phyloP scores from a whole-genome alignment of 2,329 filamentous ascomycete genomes.

The Aureobasidium sp. region DNA sequence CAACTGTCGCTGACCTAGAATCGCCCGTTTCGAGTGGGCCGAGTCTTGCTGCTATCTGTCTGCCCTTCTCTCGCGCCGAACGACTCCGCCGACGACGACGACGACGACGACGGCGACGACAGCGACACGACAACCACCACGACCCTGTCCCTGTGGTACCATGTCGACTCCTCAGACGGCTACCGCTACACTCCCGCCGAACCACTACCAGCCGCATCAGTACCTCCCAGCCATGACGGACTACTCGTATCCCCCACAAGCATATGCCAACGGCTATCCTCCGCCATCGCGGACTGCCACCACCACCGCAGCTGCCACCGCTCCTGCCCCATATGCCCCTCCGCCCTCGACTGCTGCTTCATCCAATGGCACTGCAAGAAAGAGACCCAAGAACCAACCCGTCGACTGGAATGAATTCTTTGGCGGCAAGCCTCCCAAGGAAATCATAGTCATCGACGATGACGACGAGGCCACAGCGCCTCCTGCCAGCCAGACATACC shows the following conservation, averaged over 20 bases:
- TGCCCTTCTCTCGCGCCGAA: slow-evolving; percentile 1
- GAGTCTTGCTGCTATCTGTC: neutral
- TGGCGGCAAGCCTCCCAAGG: slow-evolving; percentile 36
- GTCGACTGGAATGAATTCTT: slow-evolving; percentile 34
- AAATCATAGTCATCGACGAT: slow-evolving; percentile 49
- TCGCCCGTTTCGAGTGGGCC: neutral
- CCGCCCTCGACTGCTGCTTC: slow-evolving; percentile 3
- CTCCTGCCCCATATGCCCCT: neutral
- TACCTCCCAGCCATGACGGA: slow-evolving; percentile 29
- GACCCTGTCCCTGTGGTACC: slow-evolving; percentile 7
- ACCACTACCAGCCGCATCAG: slow-evolving; percentile 34
- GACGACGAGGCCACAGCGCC: slow-evolving; percentile 25
- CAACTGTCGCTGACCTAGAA: neutral
- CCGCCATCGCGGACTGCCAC: slow-evolving; percentile 31
- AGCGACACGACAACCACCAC: neutral
- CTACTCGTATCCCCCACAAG: slow-evolving; percentile 17
- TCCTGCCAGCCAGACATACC: slow-evolving; percentile 17
- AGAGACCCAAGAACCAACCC: slow-evolving; percentile 20
- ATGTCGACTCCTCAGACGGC: slow-evolving; percentile 41
- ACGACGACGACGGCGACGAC: neutral
- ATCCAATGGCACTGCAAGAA: slow-evolving; percentile 14
- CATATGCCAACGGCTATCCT: slow-evolving; percentile 32
- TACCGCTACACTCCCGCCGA: slow-evolving; percentile 34
- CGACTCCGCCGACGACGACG: neutral
- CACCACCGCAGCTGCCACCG: slow-evolving; percentile 19